Percentiles rank a stretch among this genome's conserved stretches.
Conservation (phyloP, 1,139 yeast genomes). For the Candida pseudoviswanathii region DNA sequence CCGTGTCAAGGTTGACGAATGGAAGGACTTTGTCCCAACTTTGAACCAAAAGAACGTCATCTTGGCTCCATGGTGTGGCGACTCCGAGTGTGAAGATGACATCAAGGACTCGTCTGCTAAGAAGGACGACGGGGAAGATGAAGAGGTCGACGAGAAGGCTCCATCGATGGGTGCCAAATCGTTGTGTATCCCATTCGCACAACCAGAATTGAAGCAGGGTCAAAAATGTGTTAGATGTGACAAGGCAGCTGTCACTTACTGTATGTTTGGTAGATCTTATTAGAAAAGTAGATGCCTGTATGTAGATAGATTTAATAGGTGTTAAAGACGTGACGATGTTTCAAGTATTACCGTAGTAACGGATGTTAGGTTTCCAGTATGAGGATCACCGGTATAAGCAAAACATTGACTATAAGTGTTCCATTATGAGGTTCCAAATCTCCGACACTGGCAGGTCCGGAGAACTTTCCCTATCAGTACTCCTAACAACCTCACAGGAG, state of each 20-base stretch:
- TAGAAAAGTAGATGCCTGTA: constrained; percentile 26
- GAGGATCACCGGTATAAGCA: too few relatives aligned
- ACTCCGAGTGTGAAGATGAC: constrained; percentile 90
- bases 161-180: constrained; percentile 99
- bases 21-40: constrained; percentile 93
- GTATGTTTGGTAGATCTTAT: constrained; percentile 96
- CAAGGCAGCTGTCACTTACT: constrained; percentile 70
- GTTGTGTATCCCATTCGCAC: constrained; percentile 93
- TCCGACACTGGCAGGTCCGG: too few relatives aligned
- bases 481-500: too few relatives aligned
- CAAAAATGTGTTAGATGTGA: constrained; percentile 90
- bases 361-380: background rate
- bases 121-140: constrained; percentile 78
- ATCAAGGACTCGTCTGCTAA: constrained; percentile 92
- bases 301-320: constrained; percentile 1
- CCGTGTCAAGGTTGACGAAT: constrained; percentile 75
- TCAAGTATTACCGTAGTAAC: background rate
- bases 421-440: too few relatives aligned
- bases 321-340: constrained; percentile 3
- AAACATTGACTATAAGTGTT: too few relatives aligned
- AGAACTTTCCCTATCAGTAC: too few relatives aligned
- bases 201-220: constrained; percentile 76
- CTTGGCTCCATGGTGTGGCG: constrained; percentile 98
- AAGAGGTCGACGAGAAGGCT: constrained; percentile 90
- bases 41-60: constrained; percentile 90